Percentiles rank a stretch among this genome's conserved stretches.
Evolutionary conservation across 2,329 filamentous ascomycete species (phyloP).

Genomic region (Orbilia brochopaga): DNA sequence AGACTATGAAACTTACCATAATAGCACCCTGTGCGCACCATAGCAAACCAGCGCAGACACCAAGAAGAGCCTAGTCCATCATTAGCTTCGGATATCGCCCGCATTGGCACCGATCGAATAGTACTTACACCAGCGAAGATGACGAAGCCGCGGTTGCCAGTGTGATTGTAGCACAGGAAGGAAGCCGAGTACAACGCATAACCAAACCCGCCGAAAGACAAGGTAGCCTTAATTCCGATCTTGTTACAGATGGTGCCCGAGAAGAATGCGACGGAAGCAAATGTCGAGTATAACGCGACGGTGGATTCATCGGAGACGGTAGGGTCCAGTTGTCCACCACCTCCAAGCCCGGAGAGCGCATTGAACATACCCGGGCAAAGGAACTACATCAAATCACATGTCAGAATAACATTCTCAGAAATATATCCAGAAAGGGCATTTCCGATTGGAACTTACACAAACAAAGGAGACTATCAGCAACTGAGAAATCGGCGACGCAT

Average conservation of each 20-base stretch:
- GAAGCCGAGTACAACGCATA: constrained; percentile 76
- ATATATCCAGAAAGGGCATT: constrained; percentile 71
- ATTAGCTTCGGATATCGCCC: constrained; percentile 12
- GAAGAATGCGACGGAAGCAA: constrained; percentile 69
- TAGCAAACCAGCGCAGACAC: constrained; percentile 77
- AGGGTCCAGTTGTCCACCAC: constrained; percentile 53
- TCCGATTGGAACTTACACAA: constrained; percentile 58
- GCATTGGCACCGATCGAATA: neutral
- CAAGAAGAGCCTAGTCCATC: constrained; percentile 66
- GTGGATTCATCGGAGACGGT: constrained; percentile 52
- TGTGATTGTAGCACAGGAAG: constrained; percentile 75
- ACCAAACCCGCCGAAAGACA: constrained; percentile 75
- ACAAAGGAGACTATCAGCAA: constrained; percentile 73
- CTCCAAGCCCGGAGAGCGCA: constrained; percentile 55
- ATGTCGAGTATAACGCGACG: constrained; percentile 62
- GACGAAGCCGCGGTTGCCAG: constrained; percentile 70
- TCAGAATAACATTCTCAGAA: constrained; percentile 75
- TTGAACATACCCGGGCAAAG: constrained; percentile 56
- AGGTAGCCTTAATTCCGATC: constrained; percentile 71
- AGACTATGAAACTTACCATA: constrained; percentile 61
- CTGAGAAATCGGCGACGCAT: constrained; percentile 75
- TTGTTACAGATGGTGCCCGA: constrained; percentile 79
- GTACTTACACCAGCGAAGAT: constrained; percentile 69
- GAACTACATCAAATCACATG: constrained; percentile 68
- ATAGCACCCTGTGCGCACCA: constrained; percentile 85